Base-by-base conservation (phyloP, 345 rosid species). In the Angophora floribunda region DNA sequence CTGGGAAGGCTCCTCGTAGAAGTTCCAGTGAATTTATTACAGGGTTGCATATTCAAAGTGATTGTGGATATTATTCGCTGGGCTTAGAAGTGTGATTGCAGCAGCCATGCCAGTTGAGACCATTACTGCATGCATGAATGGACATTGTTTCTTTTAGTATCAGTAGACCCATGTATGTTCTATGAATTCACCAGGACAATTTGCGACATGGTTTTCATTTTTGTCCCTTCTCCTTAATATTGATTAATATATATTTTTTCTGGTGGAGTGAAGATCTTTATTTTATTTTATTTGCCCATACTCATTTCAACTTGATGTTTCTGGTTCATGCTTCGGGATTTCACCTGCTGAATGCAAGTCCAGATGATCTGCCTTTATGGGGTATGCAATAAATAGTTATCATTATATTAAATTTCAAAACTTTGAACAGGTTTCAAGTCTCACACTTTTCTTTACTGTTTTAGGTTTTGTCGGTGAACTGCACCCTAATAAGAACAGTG, bases 341-440 rank as follows among this genome's bases (percentile, higher is more conserved):
- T 57, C 52, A 85, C 86, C 44, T 85, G 90, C 89, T 90, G 92
- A 87, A 90, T 91, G 93, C 86, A 88, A 93, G 86, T 86, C 89
- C 97, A 97, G 98, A 97, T 92, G 99, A 97, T 91, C 95, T 97
- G 92, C 99, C 99, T 89, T 89, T 97, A 89, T 96, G 97, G 97
- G 97, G 98, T 97, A 96, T 91, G 98, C 28, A 52, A 78, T 86
- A 70, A n/a, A 7, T 65, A 59, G 26, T 11, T 53, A n/a, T 78
- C 3, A 51, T 26, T 78, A 45, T 32, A 17, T 14, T 47, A 30
- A 32, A 36, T 82, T 36, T 86, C 45, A 15, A 49, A 49, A 57
- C 87, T 75, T 75, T 36, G 28, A 10, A 32, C 86, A 22, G 87
- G 45, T 36, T 47, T 41, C 49, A 16, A 51, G 59, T 55, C 6